Evolutionary conservation across 208 protist genomes (phyloP).

Genomic region (Leishmania aethiopica): DNA sequence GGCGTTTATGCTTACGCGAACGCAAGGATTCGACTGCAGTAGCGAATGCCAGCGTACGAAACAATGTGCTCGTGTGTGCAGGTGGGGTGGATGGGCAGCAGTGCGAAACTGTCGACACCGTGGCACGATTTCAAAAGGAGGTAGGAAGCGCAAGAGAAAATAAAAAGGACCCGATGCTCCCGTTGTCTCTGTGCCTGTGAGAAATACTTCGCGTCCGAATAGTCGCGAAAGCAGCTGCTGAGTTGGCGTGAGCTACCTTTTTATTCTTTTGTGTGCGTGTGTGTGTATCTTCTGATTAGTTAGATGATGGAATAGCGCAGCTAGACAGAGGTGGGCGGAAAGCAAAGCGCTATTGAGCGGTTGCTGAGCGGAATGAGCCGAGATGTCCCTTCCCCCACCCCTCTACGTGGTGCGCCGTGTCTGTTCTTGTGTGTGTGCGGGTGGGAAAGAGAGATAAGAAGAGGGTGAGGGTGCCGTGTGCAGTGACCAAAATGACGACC

Average conservation of each 20-base stretch:
- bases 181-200: neutral
- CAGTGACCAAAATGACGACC: neutral
- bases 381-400: neutral
- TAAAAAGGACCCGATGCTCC: neutral
- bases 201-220: neutral
- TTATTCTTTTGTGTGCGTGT: neutral
- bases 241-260: neutral
- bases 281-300: neutral
- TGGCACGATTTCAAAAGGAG: neutral
- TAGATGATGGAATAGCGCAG: neutral
- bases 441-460: neutral
- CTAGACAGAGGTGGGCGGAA: neutral
- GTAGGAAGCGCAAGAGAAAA: neutral
- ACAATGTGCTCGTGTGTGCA: neutral
- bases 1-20: neutral
- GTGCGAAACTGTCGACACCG: neutral
- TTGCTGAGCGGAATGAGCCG: neutral
- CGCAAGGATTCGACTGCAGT: neutral
- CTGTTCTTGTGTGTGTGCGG: neutral
- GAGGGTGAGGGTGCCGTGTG: neutral
- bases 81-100: neutral
- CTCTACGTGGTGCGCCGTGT: neutral
- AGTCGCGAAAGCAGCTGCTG: neutral
- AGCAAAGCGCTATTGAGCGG: neutral
- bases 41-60: neutral